Conservation (phyloP, 768 basidiomycete genomes). For the Cyclocybe aegerita region DNA sequence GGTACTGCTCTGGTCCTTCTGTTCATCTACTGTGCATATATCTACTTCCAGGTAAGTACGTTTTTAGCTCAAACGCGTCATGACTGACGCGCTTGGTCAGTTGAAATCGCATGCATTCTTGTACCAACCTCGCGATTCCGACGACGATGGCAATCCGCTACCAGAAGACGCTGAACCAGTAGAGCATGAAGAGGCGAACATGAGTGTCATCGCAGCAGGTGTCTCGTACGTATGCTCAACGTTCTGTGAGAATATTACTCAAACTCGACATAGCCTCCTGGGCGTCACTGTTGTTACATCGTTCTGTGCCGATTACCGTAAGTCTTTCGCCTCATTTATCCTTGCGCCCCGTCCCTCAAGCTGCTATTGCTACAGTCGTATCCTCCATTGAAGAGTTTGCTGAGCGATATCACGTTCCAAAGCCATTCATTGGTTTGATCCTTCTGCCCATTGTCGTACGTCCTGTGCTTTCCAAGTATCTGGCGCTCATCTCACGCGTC, state of each 20-base stretch:
- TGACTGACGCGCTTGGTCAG: slow-evolving; percentile 30
- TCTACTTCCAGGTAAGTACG: slow-evolving; percentile 67
- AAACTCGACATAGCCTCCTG: slow-evolving; percentile 48
- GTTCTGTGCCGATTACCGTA: slow-evolving; percentile 87
- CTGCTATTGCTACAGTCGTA: slow-evolving; percentile 53
- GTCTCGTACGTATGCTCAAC: slow-evolving; percentile 41
- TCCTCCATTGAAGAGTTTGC: slow-evolving; percentile 93
- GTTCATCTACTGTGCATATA: slow-evolving; percentile 69
- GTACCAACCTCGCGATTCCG: slow-evolving; percentile 48
- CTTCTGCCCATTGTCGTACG: slow-evolving; percentile 84
- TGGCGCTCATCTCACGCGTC: not conserved
- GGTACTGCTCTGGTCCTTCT: slow-evolving; percentile 80
- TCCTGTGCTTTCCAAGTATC: slow-evolving; percentile 7
- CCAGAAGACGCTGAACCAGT: slow-evolving; percentile 14
- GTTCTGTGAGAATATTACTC: not conserved
- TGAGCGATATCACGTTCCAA: slow-evolving; percentile 74
- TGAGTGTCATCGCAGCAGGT: slow-evolving; percentile 72
- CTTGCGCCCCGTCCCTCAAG: slow-evolving; percentile 9
- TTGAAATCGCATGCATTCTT: slow-evolving; percentile 61
- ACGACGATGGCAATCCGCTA: slow-evolving; percentile 15
- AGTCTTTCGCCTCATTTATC: slow-evolving; percentile 25
- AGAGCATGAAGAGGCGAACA: slow-evolving; percentile 47
- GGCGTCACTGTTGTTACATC: slow-evolving; percentile 77
- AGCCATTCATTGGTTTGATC: slow-evolving; percentile 84
- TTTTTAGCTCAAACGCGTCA: not conserved